Percentiles rank a stretch among this genome's conserved stretches.
Evolutionary conservation across 768 basidiomycete species (phyloP).

Genomic region (Tricholoma matsutake): DNA sequence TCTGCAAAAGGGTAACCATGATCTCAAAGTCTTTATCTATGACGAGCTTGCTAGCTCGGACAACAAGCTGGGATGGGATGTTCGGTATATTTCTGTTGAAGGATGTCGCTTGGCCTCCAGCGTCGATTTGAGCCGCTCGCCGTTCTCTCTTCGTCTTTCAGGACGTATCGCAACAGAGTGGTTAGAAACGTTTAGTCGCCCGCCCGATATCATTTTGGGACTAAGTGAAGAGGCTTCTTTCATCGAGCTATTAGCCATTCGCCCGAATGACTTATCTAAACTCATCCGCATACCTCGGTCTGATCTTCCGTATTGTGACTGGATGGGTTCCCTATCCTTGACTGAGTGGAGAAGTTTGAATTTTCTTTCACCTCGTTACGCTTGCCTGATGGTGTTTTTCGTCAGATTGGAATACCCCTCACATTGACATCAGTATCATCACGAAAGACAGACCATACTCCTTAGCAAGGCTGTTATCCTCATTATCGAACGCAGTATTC

Average conservation of each 20-base stretch:
- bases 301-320: constrained; percentile 52
- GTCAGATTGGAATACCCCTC: constrained; percentile 73
- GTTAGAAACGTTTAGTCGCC: constrained; percentile 24
- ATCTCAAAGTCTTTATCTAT: constrained; percentile 30
- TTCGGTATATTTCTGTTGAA: constrained; percentile 7
- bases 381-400: constrained; percentile 14
- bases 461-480: constrained; percentile 61
- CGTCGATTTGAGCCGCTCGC: background rate
- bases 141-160: background rate
- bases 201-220: constrained; percentile 32
- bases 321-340: constrained; percentile 60
- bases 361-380: constrained; percentile 10
- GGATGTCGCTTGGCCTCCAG: constrained; percentile 19
- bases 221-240: constrained; percentile 28
- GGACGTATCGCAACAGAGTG: constrained; percentile 21
- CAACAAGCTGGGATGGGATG: constrained; percentile 2
- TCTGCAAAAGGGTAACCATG: constrained; percentile 28
- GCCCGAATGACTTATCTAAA: constrained; percentile 19
- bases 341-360: constrained; percentile 55
- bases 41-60: background rate
- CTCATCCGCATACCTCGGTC: constrained; percentile 42
- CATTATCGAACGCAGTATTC: constrained; percentile 54
- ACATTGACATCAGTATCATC: constrained; percentile 68
- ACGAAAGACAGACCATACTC: constrained; percentile 77
- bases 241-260: constrained; percentile 7